These are phyloP conservation scores for Xanthoparmelia taractica DNA, from an alignment of 495 filamentous ascomycete species.

Conservation along the genomic window DNA sequence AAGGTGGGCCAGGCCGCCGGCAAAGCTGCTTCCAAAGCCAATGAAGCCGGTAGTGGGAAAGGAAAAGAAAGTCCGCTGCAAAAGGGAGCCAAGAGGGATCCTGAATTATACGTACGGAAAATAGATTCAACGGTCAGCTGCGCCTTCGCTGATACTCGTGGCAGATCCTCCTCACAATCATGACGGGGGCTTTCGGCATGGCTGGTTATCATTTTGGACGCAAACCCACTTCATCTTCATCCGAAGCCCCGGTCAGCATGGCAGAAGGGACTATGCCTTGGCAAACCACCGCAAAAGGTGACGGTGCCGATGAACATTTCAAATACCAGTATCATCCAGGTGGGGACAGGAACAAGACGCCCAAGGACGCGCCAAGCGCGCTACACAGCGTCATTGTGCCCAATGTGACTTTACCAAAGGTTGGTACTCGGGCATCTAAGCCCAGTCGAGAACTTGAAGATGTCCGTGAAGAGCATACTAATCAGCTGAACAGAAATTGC, in stretches of 20 bases:
- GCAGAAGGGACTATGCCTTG: slow-evolving; percentile 77
- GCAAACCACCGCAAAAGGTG: slow-evolving; percentile 55
- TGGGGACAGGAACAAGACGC: slow-evolving; percentile 64
- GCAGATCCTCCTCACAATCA: slow-evolving; percentile 83
- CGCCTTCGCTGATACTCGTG: slow-evolving; percentile 2
- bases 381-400: slow-evolving; percentile 90
- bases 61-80: slow-evolving; percentile 46
- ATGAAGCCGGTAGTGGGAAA: slow-evolving; percentile 34
- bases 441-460: neutral
- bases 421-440: slow-evolving; percentile 26
- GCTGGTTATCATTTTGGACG: slow-evolving; percentile 85
- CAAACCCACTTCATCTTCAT: slow-evolving; percentile 76
- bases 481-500: slow-evolving; percentile 56
- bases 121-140: neutral
- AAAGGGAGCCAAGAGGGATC: slow-evolving; percentile 64
- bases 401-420: slow-evolving; percentile 86
- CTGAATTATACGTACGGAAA: slow-evolving; percentile 68
- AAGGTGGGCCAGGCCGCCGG: slow-evolving; percentile 22
- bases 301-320: slow-evolving; percentile 44
- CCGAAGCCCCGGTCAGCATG: slow-evolving; percentile 69
- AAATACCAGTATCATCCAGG: slow-evolving; percentile 94
- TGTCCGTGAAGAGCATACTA: slow-evolving; percentile 3
- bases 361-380: slow-evolving; percentile 86
- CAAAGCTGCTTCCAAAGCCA: slow-evolving; percentile 26
- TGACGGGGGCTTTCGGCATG: slow-evolving; percentile 79